Percentiles rank a stretch among this genome's conserved stretches.
These are phyloP conservation scores for Gomphus bonarii DNA, from an alignment of 1,284 basidiomycete species.

Conservation along the genomic window DNA sequence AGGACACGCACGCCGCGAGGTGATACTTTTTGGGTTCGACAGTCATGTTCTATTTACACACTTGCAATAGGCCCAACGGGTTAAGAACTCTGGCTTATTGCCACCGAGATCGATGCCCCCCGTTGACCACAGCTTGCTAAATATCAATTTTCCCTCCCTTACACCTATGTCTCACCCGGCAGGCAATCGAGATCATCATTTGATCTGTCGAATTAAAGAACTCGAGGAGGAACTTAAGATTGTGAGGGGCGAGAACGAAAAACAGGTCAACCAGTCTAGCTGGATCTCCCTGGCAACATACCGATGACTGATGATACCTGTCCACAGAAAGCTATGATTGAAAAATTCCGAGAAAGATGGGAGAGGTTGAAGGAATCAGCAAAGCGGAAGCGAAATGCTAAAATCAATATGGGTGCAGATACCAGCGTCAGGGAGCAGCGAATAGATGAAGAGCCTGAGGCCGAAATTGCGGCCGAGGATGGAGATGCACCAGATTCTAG, in stretches of 20 bases:
- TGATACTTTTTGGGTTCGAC: slow-evolving; percentile 19
- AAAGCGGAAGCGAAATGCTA: slow-evolving; percentile 78
- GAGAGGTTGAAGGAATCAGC: slow-evolving; percentile 82
- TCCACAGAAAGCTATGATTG: slow-evolving; percentile 66
- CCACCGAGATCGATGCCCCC: slow-evolving; percentile 30
- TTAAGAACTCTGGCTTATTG: slow-evolving; percentile 9
- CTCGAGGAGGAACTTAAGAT: slow-evolving; percentile 68
- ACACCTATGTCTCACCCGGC: slow-evolving; percentile 32
- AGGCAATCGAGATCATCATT: slow-evolving; percentile 44
- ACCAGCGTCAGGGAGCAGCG: slow-evolving; percentile 41
- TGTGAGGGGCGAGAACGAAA: slow-evolving; percentile 66
- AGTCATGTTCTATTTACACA: slow-evolving; percentile 7
- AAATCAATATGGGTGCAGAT: slow-evolving; percentile 42
- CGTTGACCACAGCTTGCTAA: slow-evolving; percentile 40
- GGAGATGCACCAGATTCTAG: neutral
- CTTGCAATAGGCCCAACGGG: slow-evolving; percentile 55
- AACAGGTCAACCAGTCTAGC: slow-evolving; percentile 47
- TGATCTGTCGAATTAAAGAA: slow-evolving; percentile 56
- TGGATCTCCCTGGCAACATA: slow-evolving; percentile 12
- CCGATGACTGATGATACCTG: slow-evolving; percentile 3
- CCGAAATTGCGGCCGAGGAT: slow-evolving; percentile 25
- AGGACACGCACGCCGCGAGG: slow-evolving; percentile 68
- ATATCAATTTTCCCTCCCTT: slow-evolving; percentile 39
- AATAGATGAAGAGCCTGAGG: slow-evolving; percentile 72
- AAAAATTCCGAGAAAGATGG: slow-evolving; percentile 78